Conservation (phyloP, 139 green algal species). For the Axilococcus clingmanii region DNA sequence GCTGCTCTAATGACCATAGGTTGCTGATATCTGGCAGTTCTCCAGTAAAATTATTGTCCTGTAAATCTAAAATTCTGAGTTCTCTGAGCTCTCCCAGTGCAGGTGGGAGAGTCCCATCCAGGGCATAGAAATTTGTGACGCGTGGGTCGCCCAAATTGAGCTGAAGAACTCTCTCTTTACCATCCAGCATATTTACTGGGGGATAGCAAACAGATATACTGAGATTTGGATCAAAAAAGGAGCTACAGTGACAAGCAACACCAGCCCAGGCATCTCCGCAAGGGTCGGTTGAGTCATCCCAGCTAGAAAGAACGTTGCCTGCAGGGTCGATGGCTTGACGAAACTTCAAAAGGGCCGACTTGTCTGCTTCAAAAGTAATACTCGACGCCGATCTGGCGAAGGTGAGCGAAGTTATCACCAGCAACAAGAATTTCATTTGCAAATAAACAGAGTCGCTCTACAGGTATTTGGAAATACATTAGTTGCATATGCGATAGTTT, state of each 20-base stretch:
- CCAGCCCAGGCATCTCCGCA: slow-evolving; percentile 26
- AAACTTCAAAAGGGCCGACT: slow-evolving; percentile 34
- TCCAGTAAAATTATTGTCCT: slow-evolving; percentile 21
- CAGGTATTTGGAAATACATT: too few relatives aligned
- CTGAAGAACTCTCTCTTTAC: slow-evolving; percentile 19
- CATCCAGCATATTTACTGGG: background rate
- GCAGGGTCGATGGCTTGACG: slow-evolving; percentile 14
- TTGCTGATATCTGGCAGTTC: slow-evolving; percentile 12
- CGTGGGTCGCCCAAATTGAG: slow-evolving; percentile 23
- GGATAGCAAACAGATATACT: slow-evolving; percentile 8
- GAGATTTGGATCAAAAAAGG: slow-evolving; percentile 2
- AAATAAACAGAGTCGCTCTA: too few relatives aligned
- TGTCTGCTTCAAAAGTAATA: slow-evolving; percentile 13
- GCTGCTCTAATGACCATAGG: slow-evolving; percentile 16
- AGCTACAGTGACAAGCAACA: slow-evolving; percentile 23
- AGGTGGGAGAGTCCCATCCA: slow-evolving; percentile 8
- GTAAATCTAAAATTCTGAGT: slow-evolving; percentile 27
- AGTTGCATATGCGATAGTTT: too few relatives aligned
- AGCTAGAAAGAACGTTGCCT: slow-evolving; percentile 17
- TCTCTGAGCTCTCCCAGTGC: slow-evolving; percentile 6
- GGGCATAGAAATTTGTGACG: slow-evolving; percentile 16
- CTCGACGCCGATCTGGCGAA: background rate
- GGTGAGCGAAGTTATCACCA: background rate
- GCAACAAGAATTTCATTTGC: too few relatives aligned
- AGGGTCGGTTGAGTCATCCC: slow-evolving; percentile 24